phyloP scores from a whole-genome alignment of 805 yeast genomes.

The Metschnikowia henanensis region DNA sequence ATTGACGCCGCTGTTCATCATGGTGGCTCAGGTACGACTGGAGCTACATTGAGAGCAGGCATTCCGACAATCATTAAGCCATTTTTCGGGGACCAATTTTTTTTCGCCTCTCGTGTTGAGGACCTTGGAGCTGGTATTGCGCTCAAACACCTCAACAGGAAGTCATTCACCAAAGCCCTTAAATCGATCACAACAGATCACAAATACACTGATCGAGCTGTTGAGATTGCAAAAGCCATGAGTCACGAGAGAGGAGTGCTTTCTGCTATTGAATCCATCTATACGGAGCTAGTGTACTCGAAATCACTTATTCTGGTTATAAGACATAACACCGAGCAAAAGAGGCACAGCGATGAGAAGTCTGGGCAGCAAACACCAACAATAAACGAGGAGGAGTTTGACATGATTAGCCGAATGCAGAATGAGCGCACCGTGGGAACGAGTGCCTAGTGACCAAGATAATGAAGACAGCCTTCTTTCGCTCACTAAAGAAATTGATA shows the following conservation, averaged over 20 bases:
- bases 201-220: constrained; percentile 68
- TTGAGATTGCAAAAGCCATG: constrained; percentile 59
- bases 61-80: constrained; percentile 91
- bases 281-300: constrained; percentile 78
- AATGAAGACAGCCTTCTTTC: not conserved
- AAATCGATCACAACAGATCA: constrained; percentile 64
- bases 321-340: constrained; percentile 33
- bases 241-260: constrained; percentile 77
- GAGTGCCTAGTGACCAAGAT: too few relatives aligned
- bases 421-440: not conserved
- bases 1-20: constrained; percentile 96
- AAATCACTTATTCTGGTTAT: constrained; percentile 52
- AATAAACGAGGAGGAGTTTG: constrained; percentile 19
- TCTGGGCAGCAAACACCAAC: constrained; percentile 32
- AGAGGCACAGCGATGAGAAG: constrained; percentile 19
- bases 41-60: constrained; percentile 85
- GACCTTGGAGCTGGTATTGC: constrained; percentile 85
- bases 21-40: constrained; percentile 97
- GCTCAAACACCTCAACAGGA: constrained; percentile 64
- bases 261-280: constrained; percentile 75
- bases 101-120: constrained; percentile 83
- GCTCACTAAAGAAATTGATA: too few relatives aligned
- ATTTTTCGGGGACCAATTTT: constrained; percentile 95
- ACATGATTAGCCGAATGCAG: constrained; percentile 1
- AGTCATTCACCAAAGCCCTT: constrained; percentile 65